phyloP scores from a whole-genome alignment of 2,329 filamentous ascomycete genomes.

The Gnomoniopsis sp. region DNA sequence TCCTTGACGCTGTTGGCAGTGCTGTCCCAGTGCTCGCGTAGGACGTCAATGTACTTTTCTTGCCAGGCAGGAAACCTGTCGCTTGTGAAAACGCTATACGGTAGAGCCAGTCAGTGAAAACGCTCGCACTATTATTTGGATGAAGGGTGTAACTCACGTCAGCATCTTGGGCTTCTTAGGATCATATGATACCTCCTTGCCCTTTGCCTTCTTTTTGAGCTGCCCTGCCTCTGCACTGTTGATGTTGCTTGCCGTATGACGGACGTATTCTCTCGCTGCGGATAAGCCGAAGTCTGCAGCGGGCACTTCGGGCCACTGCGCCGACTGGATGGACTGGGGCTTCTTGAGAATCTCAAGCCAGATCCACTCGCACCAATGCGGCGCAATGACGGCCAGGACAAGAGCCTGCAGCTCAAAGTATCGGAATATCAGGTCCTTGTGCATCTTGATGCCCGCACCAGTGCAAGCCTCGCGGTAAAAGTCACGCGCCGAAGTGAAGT shows the following conservation, averaged over 20 bases:
- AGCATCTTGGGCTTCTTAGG: conserved; percentile 90
- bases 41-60: conserved; percentile 79
- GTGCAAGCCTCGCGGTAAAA: conserved; percentile 83
- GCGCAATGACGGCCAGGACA: conserved; percentile 77
- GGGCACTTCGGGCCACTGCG: conserved; percentile 68
- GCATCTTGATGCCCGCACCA: conserved; percentile 79
- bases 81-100: conserved; percentile 64
- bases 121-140: neutral
- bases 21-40: conserved; percentile 67
- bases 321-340: conserved; percentile 72
- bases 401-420: conserved; percentile 87
- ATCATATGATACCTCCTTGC: conserved; percentile 81
- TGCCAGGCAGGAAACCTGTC: conserved; percentile 86
- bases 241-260: conserved; percentile 68
- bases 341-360: conserved; percentile 89
- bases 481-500: conserved; percentile 84
- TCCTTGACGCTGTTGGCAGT: conserved; percentile 57
- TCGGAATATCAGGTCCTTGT: conserved; percentile 71
- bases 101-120: neutral
- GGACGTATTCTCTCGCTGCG: conserved; percentile 70
- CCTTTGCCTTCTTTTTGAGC: conserved; percentile 88
- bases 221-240: conserved; percentile 80
- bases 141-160: conserved; percentile 35
- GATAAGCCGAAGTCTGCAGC: conserved; percentile 64
- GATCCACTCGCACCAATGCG: conserved; percentile 92